phyloP scores from a whole-genome alignment of 2,329 filamentous ascomycete species.

The Phialocephala subalpina region DNA sequence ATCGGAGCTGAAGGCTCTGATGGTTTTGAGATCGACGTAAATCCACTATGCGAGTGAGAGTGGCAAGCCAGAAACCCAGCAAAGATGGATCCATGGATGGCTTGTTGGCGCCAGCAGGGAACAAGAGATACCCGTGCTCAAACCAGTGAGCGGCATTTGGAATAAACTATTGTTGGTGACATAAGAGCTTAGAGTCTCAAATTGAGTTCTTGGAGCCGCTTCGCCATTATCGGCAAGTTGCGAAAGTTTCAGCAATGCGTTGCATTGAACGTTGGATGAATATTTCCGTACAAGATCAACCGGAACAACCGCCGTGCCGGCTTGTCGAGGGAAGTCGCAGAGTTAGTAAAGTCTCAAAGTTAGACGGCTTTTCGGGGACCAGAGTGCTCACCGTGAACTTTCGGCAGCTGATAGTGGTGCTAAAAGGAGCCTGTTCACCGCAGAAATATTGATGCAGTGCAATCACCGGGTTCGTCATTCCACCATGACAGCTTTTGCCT shows the following conservation, averaged over 20 bases:
- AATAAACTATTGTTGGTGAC: not conserved
- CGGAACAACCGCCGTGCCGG: not conserved
- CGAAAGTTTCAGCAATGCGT: constrained; percentile 5
- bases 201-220: not conserved
- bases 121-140: not conserved
- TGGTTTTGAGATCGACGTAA: not conserved
- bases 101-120: not conserved
- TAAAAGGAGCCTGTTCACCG: constrained; percentile 3
- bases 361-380: not conserved
- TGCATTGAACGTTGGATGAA: constrained; percentile 9
- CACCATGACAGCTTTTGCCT: not conserved
- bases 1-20: constrained; percentile 1
- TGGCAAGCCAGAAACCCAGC: not conserved
- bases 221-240: not conserved
- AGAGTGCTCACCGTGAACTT: not conserved
- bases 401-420: not conserved
- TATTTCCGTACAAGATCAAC: constrained; percentile 5
- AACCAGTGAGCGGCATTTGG: not conserved
- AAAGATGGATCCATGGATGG: not conserved
- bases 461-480: not conserved
- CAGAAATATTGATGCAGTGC: not conserved
- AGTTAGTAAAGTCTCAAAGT: not conserved
- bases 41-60: constrained; percentile 8
- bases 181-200: not conserved
- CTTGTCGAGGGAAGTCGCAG: not conserved